Conservation (phyloP, 495 filamentous ascomycete genomes). For the Hyaloscypha variabilis region DNA sequence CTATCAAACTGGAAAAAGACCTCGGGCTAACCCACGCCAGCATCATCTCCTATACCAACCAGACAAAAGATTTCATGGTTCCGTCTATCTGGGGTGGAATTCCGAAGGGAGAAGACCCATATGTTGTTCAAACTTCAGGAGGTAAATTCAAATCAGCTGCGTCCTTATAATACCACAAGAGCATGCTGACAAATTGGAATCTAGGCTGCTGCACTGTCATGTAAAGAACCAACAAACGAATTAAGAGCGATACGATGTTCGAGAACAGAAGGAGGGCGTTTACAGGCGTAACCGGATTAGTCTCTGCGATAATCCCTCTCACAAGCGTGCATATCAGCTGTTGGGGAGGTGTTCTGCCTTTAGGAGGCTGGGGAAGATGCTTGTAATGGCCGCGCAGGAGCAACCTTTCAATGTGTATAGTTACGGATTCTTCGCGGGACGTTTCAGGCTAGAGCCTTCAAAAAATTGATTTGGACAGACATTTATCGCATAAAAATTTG, state of each 20-base stretch:
- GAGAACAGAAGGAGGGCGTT: constrained; percentile 14
- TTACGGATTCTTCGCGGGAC: neutral
- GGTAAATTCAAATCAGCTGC: constrained; percentile 27
- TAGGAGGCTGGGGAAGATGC: constrained; percentile 2
- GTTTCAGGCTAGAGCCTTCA: constrained; percentile 2
- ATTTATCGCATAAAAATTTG: neutral
- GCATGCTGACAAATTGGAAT: constrained; percentile 54
- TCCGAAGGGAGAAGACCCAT: constrained; percentile 92
- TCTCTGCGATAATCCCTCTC: constrained; percentile 25
- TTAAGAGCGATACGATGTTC: neutral
- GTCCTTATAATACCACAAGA: neutral
- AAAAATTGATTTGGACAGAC: neutral
- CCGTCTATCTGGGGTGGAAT: constrained; percentile 94
- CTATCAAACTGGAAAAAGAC: neutral
- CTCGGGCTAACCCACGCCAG: constrained; percentile 47
- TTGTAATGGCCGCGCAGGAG: constrained; percentile 18
- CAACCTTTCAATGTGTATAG: neutral
- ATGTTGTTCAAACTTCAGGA: constrained; percentile 87
- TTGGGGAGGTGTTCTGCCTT: constrained; percentile 9
- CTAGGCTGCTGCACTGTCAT: constrained; percentile 86
- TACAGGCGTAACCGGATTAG: constrained; percentile 28
- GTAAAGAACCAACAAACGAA: constrained; percentile 47
- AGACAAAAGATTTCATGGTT: constrained; percentile 98
- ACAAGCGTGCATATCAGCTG: constrained; percentile 20
- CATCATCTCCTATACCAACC: constrained; percentile 94